These are phyloP conservation scores for Lyophyllum atratum DNA, from an alignment of 768 basidiomycete species.

Conservation along the genomic window DNA sequence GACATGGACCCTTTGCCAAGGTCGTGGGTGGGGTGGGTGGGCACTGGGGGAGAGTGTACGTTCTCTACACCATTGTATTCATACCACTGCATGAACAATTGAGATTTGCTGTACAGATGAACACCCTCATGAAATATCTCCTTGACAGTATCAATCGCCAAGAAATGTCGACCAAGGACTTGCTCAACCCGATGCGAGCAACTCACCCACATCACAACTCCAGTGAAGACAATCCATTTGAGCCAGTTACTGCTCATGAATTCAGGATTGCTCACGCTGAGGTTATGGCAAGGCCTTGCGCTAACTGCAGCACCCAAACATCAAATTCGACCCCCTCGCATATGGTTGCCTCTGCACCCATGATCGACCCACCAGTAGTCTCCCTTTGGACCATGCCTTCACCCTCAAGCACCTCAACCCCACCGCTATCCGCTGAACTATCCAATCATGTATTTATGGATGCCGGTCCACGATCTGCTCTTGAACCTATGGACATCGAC, in stretches of 20 bases:
- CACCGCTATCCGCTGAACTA: no score
- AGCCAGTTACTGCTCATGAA: neutral
- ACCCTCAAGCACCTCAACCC: neutral
- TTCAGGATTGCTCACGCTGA: neutral
- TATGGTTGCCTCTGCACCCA: neutral
- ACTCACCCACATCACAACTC: neutral
- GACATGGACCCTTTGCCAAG: neutral
- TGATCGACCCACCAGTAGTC: neutral
- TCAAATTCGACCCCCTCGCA: neutral
- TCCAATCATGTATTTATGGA: no score
- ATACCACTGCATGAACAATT: neutral
- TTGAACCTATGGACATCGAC: no score
- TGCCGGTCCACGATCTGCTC: no score
- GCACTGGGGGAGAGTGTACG: no score
- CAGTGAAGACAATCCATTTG: no score
- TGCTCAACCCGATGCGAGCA: neutral
- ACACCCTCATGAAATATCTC: neutral
- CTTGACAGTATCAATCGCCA: neutral
- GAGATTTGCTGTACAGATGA: neutral
- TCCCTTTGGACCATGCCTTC: neutral
- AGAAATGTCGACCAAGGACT: neutral
- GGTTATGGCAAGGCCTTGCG: neutral
- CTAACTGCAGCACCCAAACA: neutral
- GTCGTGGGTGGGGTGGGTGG: slow-evolving; percentile 1
- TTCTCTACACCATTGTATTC: no score